Base-by-base conservation (phyloP, 2,329 filamentous ascomycete species). In the Botryosphaeria dothidea region DNA sequence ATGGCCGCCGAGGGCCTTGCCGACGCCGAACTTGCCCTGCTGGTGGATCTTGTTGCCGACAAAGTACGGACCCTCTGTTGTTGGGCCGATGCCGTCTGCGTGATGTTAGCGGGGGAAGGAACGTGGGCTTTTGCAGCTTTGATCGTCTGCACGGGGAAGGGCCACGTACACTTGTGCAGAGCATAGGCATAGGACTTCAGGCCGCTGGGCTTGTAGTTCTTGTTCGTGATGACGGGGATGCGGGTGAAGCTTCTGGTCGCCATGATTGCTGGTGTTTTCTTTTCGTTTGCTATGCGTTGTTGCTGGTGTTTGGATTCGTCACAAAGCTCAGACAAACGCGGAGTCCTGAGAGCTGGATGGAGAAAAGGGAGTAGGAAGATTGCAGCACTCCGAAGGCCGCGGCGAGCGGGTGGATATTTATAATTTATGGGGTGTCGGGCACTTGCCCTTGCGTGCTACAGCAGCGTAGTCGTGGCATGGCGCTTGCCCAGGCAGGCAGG, bases 181-280 rank as follows among this genome's bases (percentile, higher is more conserved):
- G 85, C 76, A 68, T 82, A 83, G 68, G 87, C 84, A 71, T 90
- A 90, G 34, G 86, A 88, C 76, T 89, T 90, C 66, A 80, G 80
- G 54, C 88, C 88, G 8, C 49, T 68, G 29, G 68, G 68, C 60
- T 73, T 67, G 66, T 70, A 74, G 19, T 68, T 62, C 2, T 67
- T 65, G 58, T 75, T 75, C 6, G 66, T 66, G 62, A 70, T 66
- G 61, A 73, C 64, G 31, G 69, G 68, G 56, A 74, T 69, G 46
- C 70, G 68, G 48, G 68, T 70, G 57, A 73, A 67, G 31, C 69
- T 67, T 21, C 56, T 58, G 41, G 27, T 57, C 38, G 62, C 62
- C 62, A 64, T 64, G 41, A 4, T 41, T 57, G 62, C 27, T 19
- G 51, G 21, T 23, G 8, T 13, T n/a, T n/a, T 31, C 5, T 8